Percentiles rank a stretch among this genome's conserved stretches.
These are phyloP conservation scores for Metschnikowia peoriensis DNA, from an alignment of 805 yeast species.

Conservation along the genomic window DNA sequence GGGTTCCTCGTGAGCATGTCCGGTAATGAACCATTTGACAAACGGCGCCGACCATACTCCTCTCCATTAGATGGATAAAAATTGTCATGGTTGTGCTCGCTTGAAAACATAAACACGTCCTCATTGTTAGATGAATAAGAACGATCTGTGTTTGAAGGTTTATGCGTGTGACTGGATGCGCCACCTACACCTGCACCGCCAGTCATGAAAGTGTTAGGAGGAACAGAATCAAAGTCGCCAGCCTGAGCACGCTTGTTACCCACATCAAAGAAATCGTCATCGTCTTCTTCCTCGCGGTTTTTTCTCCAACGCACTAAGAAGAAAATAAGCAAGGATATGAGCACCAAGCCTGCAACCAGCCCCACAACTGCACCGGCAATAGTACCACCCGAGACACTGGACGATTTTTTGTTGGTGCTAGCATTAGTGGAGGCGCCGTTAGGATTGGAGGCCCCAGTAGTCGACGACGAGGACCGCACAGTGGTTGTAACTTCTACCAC, in stretches of 20 bases:
- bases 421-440: conserved; percentile 3
- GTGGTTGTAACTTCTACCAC: conserved; percentile 25
- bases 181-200: conserved; percentile 19
- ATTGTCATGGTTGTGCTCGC: conserved; percentile 2
- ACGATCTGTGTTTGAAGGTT: conserved; percentile 17
- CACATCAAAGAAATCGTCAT: conserved; percentile 32
- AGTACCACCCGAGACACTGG: conserved; percentile 34
- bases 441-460: conserved; percentile 1
- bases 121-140: conserved; percentile 18
- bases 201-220: conserved; percentile 24
- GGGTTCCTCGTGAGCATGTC: conserved; percentile 46
- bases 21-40: conserved; percentile 55
- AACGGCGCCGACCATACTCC: conserved; percentile 46
- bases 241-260: conserved; percentile 14
- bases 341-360: conserved; percentile 35
- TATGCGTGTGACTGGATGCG: conserved; percentile 16
- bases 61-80: conserved; percentile 9
- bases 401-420: conserved; percentile 11
- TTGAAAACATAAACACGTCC: conserved; percentile 8
- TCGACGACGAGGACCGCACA: conserved; percentile 9
- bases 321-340: conserved; percentile 29
- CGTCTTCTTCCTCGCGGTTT: conserved; percentile 31
- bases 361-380: conserved; percentile 47
- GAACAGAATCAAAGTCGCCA: conserved; percentile 26
- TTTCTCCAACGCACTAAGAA: conserved; percentile 45